Evolutionary conservation across 192 early-diverging fungal genomes (phyloP).

Genomic region (Coemansia sp.): DNA sequence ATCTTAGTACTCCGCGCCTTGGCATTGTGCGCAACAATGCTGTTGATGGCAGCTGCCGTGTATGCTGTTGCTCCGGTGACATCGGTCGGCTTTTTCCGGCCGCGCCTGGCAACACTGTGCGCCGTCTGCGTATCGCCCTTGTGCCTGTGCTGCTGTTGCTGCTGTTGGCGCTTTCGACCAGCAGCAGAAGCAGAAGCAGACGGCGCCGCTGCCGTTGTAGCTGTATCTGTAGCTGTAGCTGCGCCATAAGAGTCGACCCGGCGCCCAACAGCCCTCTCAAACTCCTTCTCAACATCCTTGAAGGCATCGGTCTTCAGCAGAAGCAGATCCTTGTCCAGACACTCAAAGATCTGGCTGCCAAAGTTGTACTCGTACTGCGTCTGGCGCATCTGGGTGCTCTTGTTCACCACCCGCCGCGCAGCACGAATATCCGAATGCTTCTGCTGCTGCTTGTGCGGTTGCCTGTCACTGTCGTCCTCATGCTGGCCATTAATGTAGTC

Average conservation of each 20-base stretch:
- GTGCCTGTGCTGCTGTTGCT: neutral
- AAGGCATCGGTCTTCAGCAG: conserved; percentile 48
- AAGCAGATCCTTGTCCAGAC: conserved; percentile 41
- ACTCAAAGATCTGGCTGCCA: conserved; percentile 54
- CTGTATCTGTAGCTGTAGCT: neutral
- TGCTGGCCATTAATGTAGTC: conserved; percentile 47
- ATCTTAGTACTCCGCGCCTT: conserved; percentile 29
- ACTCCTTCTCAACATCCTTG: conserved; percentile 17
- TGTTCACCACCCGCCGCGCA: conserved; percentile 43
- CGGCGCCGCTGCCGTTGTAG: neutral
- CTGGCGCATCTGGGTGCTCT: conserved; percentile 45
- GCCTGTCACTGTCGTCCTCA: conserved; percentile 4
- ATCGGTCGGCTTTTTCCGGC: conserved; percentile 29
- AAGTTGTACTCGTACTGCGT: conserved; percentile 54
- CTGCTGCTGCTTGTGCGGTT: neutral
- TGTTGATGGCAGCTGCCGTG: conserved; percentile 47
- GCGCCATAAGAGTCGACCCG: neutral
- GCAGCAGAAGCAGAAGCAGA: too few relatives aligned
- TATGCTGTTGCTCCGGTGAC: conserved; percentile 42
- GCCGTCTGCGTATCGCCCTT: neutral
- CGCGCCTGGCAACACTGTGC: neutral
- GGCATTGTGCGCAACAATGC: conserved; percentile 43
- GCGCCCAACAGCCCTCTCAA: conserved; percentile 5
- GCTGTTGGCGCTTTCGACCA: neutral
- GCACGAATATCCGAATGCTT: conserved; percentile 6